phyloP scores from a whole-genome alignment of 176 grass and related monocot genomes.

The Secale cereale region DNA sequence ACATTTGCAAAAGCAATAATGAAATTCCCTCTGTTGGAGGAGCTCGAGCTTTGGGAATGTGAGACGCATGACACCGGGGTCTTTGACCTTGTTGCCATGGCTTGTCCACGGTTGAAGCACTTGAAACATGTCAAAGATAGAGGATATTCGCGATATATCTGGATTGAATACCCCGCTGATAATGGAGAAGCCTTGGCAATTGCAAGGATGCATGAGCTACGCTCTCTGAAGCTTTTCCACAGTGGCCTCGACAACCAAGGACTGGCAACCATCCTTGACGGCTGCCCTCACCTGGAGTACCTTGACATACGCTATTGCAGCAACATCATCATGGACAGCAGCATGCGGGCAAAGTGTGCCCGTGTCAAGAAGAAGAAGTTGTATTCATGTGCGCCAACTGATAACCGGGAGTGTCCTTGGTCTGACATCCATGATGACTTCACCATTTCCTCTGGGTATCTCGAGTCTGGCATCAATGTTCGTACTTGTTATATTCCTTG shows the following conservation, averaged over 20 bases:
- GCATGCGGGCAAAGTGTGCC: background rate
- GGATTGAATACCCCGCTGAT: too few species aligned
- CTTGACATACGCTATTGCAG: background rate
- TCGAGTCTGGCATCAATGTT: background rate
- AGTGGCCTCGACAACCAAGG: background rate
- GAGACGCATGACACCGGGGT: background rate
- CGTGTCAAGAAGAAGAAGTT: background rate
- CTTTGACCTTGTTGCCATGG: background rate
- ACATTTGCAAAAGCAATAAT: background rate
- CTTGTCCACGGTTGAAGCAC: background rate
- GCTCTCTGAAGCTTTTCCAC: background rate
- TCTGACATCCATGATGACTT: background rate
- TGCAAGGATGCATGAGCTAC: background rate
- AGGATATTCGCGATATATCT: background rate
- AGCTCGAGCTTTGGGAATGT: background rate
- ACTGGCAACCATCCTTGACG: background rate
- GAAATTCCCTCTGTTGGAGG: background rate
- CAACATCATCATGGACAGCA: background rate
- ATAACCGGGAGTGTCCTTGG: background rate
- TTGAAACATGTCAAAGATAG: background rate
- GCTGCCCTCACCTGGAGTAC: background rate
- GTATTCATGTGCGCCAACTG: background rate
- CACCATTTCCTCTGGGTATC: background rate
- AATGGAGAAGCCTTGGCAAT: background rate
- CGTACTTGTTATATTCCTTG: background rate